Evolutionary conservation across 805 yeast species (phyloP), one percentile per base, ranked within the genome.

Genomic region (Yarrowia phangngaensis): DNA sequence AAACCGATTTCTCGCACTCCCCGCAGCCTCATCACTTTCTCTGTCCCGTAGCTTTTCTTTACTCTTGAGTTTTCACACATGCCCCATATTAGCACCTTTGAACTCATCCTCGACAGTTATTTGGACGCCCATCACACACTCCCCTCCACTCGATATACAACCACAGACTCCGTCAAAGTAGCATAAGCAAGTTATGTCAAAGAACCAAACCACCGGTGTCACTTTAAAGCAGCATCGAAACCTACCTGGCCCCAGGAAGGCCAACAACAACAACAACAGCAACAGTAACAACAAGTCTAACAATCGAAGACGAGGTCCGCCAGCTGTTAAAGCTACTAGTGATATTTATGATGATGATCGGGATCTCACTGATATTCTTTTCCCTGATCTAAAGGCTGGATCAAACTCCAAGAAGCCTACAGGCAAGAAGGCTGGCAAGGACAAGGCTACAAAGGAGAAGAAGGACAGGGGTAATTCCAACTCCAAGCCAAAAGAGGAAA

Each of bases 401-500:
- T 9, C 24, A 22, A 41, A 27, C 47, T 15, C 26, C 7, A 30
- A 30, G 24, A 23, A 12, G 29, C 26, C 23, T 14, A 47, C 22
- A 28, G 9, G 20, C 51, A 31, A 50, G 28, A 47, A 33, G 24
- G 9, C 26, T 20, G n/a, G n/a, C n/a, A n/a, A n/a, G n/a, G n/a
- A n/a, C 28, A 35, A 33, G 28, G 40, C 26, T 8, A 8, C 20
- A n/a, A 26, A 26, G 4, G 20, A 46, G 30, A 12, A 14, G 23
- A 22, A 13, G 11, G 12, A 17, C 13, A 20, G 17, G 20, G 20
- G 28, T 17, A 19, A 31, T n/a, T 28, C n/a, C 23, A 24, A 26
- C 29, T 11, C 38, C 16, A 28, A 33, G n/a, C n/a, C n/a, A 27
- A 43, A 34, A 7, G 36, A 38, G 22, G 50, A 54, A 11, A 29